A percentile compares a stretch with the other conserved stretches of the same genome.
phyloP scores from a whole-genome alignment of 768 basidiomycete species.

The Sarcomyxa edulis region DNA sequence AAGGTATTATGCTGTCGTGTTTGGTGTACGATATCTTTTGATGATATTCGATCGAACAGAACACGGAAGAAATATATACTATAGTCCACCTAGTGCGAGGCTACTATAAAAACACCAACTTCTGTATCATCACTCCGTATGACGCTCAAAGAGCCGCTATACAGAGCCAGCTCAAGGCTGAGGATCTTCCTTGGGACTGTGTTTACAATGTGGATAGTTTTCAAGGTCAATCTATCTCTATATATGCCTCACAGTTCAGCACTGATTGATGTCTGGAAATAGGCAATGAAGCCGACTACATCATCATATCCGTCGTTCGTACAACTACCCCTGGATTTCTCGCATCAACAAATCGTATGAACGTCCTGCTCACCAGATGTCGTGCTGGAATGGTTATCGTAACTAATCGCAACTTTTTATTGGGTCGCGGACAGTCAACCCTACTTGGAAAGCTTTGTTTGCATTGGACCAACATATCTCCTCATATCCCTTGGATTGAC shows the following conservation, averaged over 20 bases:
- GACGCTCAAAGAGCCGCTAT: slow-evolving; percentile 46
- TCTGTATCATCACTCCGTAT: slow-evolving; percentile 49
- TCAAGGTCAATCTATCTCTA: slow-evolving; percentile 30
- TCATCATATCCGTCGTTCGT: slow-evolving; percentile 48
- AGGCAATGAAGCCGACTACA: slow-evolving; percentile 50
- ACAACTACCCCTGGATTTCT: slow-evolving; percentile 42
- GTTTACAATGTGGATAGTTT: slow-evolving; percentile 55
- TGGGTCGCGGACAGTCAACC: slow-evolving; percentile 24
- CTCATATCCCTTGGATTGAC: too few species aligned
- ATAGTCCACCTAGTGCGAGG: slow-evolving; percentile 35
- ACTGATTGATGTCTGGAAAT: background rate
- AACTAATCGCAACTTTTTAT: slow-evolving; percentile 35
- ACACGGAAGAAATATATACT: slow-evolving; percentile 31
- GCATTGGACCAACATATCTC: too few species aligned
- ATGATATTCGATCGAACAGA: slow-evolving; percentile 21
- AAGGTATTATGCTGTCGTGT: slow-evolving; percentile 24
- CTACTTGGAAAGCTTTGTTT: too few species aligned
- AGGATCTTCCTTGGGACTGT: slow-evolving; percentile 30
- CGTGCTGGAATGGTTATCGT: slow-evolving; percentile 42
- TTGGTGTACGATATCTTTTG: background rate
- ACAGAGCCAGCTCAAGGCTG: slow-evolving; percentile 25
- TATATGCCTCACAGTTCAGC: background rate
- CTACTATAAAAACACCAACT: slow-evolving; percentile 32
- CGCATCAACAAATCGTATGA: slow-evolving; percentile 36
- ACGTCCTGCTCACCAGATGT: slow-evolving; percentile 50